Evolutionary conservation across 2,329 filamentous ascomycete genomes (phyloP), one percentile per base, ranked within the genome.

Genomic region (Graphilbum sp.): DNA sequence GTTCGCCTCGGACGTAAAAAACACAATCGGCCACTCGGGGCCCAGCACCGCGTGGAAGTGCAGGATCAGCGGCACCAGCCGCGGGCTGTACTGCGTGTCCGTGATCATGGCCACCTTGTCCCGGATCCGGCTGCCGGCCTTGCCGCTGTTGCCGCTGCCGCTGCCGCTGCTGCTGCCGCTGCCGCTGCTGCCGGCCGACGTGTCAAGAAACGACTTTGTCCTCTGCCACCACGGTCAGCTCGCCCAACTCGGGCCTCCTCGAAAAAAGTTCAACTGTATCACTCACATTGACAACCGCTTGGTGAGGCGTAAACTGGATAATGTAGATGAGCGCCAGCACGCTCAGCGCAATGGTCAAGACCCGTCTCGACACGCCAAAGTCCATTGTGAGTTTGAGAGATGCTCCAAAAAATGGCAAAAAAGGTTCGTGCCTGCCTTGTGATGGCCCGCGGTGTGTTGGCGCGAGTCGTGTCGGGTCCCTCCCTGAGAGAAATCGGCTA

Each of bases 71-170:
- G 53, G 41, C 37, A 49, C 53, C 4, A 56, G 53, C 21, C 41
- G 59, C 1, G 74, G 42, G 0, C 71, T 54, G 0, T 67, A 67
- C 20, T 73, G 65, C 7, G 49, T 49, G 40, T 52, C 50, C 39
- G 48, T 47, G 27, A 53, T 45, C 23, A 53, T 38, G 40, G 49
- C 51, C 31, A 49, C 46, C 36, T 38, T 38, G 38, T 47, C 42
- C 9, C 18, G 32, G 15, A 47, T 47, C 12, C 31, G 40, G 17
- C 24, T 15, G 18, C 31, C 33, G n/a, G 16, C 18, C 13, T 29
- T 34, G n/a, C 3, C 5, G 15, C 15, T 29, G 15, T 17, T 13
- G n/a, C 16, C 24, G 36, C 20, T n/a, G n/a, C 20, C 16, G n/a
- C 24, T 16, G 9, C 27, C 5, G 34, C 13, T 19, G 16, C 20